phyloP scores from a whole-genome alignment of 228 moss, liverwort and hornwort species.

The Sphagnum magellanicum region DNA sequence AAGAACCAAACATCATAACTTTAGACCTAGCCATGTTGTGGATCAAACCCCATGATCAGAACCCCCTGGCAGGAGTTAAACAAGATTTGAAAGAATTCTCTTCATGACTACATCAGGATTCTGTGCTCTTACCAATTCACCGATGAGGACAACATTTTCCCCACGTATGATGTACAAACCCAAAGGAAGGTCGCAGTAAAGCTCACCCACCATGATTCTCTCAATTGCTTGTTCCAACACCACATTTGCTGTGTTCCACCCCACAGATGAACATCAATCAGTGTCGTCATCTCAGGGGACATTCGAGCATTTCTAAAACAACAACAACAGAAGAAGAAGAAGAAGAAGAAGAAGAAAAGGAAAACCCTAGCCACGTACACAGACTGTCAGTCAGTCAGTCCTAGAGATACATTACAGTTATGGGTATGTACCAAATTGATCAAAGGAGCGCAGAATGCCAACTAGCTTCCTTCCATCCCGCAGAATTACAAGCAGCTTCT shows the following conservation, averaged over 20 bases:
- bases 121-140: slow-evolving; percentile 80
- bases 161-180: slow-evolving; percentile 96
- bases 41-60: no score
- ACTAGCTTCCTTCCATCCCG: slow-evolving; percentile 97
- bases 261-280: slow-evolving; percentile 1
- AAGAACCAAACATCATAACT: neutral
- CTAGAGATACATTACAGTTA: neutral
- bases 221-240: slow-evolving; percentile 93
- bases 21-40: neutral
- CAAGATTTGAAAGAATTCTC: no score
- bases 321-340: no score
- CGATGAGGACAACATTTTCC: slow-evolving; percentile 97
- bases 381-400: slow-evolving; percentile 5
- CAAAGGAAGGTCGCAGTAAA: slow-evolving; percentile 88
- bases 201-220: slow-evolving; percentile 89
- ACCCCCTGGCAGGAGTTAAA: no score
- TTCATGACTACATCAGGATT: no score
- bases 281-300: neutral
- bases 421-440: slow-evolving; percentile 77
- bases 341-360: no score
- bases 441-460: slow-evolving; percentile 91
- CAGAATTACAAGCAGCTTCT: slow-evolving; percentile 96
- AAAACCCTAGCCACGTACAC: slow-evolving; percentile 1
- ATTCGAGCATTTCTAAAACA: no score
- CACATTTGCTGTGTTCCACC: slow-evolving; percentile 65